Conservation (phyloP, 768 basidiomycete species). For the Cystofilobasidium macerans region DNA sequence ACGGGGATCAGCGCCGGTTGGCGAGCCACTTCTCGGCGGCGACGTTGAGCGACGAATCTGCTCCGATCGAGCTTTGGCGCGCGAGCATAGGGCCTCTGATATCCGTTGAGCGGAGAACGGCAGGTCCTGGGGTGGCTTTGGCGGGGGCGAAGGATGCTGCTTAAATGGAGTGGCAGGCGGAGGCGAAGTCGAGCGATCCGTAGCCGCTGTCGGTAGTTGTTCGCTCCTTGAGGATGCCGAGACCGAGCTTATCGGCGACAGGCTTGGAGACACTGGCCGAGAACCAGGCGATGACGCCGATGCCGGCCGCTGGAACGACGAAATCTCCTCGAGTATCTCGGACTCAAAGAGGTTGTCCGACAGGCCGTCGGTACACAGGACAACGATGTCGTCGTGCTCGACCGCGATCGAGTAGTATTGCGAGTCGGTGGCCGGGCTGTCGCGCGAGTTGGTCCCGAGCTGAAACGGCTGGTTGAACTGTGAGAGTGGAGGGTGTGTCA, state of each 20-base stretch:
- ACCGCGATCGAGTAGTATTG: slow-evolving; percentile 47
- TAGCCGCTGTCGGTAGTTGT: slow-evolving; percentile 7
- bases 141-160: slow-evolving; percentile 27
- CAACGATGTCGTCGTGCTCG: slow-evolving; percentile 39
- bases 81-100: slow-evolving; percentile 35
- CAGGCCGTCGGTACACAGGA: slow-evolving; percentile 38
- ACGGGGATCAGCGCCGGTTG: too few species aligned
- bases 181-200: slow-evolving; percentile 19
- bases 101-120: slow-evolving; percentile 36
- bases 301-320: slow-evolving; percentile 32
- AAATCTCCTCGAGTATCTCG: slow-evolving; percentile 38
- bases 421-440: slow-evolving; percentile 53
- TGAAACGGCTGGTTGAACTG: slow-evolving; percentile 51
- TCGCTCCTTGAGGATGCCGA: too few species aligned
- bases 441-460: slow-evolving; percentile 44
- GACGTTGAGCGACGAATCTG: neutral
- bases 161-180: slow-evolving; percentile 30
- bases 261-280: neutral
- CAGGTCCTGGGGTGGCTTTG: slow-evolving; percentile 16
- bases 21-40: neutral
- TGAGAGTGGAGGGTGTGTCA: neutral
- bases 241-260: neutral
- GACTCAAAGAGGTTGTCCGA: slow-evolving; percentile 40
- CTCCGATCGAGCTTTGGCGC: slow-evolving; percentile 29
- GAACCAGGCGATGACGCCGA: neutral